Percentiles rank a stretch among this genome's conserved stretches.
Conservation (phyloP, 129 eudicot genomes). For the Arctium minus region DNA sequence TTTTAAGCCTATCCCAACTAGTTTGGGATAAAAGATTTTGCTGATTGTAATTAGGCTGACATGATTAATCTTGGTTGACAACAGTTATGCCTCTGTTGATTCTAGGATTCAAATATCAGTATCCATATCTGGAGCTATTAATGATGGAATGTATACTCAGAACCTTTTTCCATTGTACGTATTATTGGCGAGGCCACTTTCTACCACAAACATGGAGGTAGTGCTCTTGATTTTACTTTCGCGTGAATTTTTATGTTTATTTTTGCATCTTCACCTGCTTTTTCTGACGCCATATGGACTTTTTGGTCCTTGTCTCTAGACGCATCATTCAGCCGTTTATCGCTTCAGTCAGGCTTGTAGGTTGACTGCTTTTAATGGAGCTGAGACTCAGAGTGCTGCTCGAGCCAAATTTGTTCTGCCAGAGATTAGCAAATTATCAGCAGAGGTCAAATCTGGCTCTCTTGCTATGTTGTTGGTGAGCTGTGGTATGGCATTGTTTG, state of each 20-base stretch:
- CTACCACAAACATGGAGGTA: conserved; percentile 56
- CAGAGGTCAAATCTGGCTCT: conserved; percentile 63
- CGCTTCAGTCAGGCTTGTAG: conserved; percentile 51
- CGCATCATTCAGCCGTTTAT: conserved; percentile 71
- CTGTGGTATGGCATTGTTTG: conserved; percentile 58
- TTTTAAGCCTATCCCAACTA: background rate
- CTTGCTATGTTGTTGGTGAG: conserved; percentile 69
- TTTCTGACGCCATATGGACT: conserved; percentile 25
- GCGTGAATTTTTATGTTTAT: background rate
- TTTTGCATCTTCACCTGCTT: conserved; percentile 5
- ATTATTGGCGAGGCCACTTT: conserved; percentile 63
- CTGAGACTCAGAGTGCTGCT: conserved; percentile 35
- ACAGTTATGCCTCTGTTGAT: conserved; percentile 13
- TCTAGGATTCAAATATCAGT: conserved; percentile 70
- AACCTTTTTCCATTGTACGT: conserved; percentile 64
- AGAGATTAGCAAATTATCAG: conserved; percentile 67
- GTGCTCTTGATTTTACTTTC: conserved; percentile 4
- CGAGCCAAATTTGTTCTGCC: conserved; percentile 68
- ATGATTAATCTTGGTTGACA: background rate
- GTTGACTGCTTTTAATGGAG: conserved; percentile 42
- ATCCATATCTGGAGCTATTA: conserved; percentile 55
- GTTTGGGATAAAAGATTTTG: background rate
- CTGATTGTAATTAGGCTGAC: conserved; percentile 4
- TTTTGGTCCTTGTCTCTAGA: conserved; percentile 10
- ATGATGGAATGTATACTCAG: conserved; percentile 42